Evolutionary conservation across 495 filamentous ascomycete genomes (phyloP), one percentile per base, ranked within the genome.

Genomic region (Penicillium maclennaniae): DNA sequence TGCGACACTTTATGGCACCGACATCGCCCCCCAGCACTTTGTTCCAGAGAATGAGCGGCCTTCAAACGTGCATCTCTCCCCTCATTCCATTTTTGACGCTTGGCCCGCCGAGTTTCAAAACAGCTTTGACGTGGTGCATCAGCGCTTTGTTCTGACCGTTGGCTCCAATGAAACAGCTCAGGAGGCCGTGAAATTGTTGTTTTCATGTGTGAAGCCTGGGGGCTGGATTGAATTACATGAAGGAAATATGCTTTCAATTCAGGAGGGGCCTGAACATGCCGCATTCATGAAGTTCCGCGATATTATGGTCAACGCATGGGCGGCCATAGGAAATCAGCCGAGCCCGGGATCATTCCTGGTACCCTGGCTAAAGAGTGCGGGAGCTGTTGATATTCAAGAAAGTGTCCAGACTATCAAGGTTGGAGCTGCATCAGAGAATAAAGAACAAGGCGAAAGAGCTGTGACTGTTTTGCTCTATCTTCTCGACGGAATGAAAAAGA

Each of bases 1-100:
- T 4, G 16, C 40, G 8, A n/a, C 40, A 20, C 40, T 43, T 7
- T 20, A 20, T 23, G 40, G 40, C 40, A 43, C 40, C 40, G 40
- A 43, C 16, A 23, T 43, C 23, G 40, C 40, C 8, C 40, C 40
- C 3, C 40, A 43, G 16, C 40, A 43, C 23, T 43, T 43, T 20
- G 23, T 20, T 4, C 8, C 40, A 12, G 40, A 43, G 23, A 23
- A 43, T 43, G 17, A 20, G 16, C 40, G 40, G 16, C 40, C 40
- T 23, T 4, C 10, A n/a, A 43, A 43, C 16, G 40, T 43, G 8
- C 45, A 47, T n/a, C 9, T 28, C 23, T 7, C 3, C 7, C 14
- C 31, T 7, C 45, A 47, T 17, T 47, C 45, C 7, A 16, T 40
- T 31, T 48, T 48, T 36, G 39, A 36, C 19, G 26, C 52, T 36